Evolutionary conservation across 2,329 filamentous ascomycete species (phyloP), one percentile per base, ranked within the genome.

Genomic region (Diaporthe australafricana): DNA sequence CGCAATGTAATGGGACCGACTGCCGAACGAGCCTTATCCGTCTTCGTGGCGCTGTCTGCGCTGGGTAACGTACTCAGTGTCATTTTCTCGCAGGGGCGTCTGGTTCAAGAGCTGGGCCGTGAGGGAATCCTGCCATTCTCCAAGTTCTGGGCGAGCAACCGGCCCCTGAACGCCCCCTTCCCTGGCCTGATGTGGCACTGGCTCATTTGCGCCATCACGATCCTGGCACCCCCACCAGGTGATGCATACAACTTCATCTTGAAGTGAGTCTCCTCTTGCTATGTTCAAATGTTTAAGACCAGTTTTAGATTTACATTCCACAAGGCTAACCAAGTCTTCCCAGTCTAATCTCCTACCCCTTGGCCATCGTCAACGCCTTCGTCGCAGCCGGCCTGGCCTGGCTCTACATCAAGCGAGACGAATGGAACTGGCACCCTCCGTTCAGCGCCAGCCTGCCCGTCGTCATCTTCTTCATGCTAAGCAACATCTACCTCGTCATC

Each of bases 11-110:
- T 94, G 78, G 91, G 91, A 0, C 88, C 89, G n/a, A 65, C 70
- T 8, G 70, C 70, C 0, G 57, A 71, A 63, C 70, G 70, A 2
- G 70, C 70, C 16, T 40, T 71, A 14, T 67, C 70, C 30, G 70
- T 71, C n/a, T 71, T 71, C 0, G 90, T 94, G 42, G 92, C 92
- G 0, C 81, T 93, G 30, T 93, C 90, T 1, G 91, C 91, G 0
- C 88, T 86, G 2, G 92, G 92, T 0, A 94, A 94, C 77, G 91
- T 94, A 17, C 91, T 94, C 87, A 91, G 93, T 0, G 91, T 92
- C 2, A 90, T 90, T 0, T 94, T 93, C 78, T 86, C 90, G 1
- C 71, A 92, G 90, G 88, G 91, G 70, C 91, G 70, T 45, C 40
- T 71, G 38, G 67, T 68, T 27, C 70, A 71, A 32, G 70, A 71